Evolutionary conservation across 208 protist genomes (phyloP), one percentile per base, ranked within the genome.

Genomic region (Sergeia podlipaevii): DNA sequence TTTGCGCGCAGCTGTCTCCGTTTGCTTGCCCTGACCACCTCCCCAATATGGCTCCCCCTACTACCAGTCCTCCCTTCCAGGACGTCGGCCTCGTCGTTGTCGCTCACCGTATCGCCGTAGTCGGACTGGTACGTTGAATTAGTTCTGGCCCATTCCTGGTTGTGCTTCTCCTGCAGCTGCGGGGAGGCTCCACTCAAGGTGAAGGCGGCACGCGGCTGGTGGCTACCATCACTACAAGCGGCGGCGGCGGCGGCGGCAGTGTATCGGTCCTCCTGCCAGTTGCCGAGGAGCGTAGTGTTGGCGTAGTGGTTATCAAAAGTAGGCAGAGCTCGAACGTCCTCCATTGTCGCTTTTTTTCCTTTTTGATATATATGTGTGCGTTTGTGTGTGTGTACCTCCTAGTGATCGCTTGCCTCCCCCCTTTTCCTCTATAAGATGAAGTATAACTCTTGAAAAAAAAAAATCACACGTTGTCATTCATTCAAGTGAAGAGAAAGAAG

Each of bases 241-340:
- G 5, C 32, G n/a, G 4, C 34, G 13, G n/a, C 34, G 34, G 30
- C 34, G n/a, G 6, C 41, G 7, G 10, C 37, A 7, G 10, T 38
- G 23, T 57, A 58, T 8, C 79, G 68, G 27, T 77, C 68, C 32
- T 91, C 84, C 3, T 63, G 44, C 80, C 84, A 91, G 60, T 85
- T 86, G n/a, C 75, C 84, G 1, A 88, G 46, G 4, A 91, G 72
- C 8, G 80, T 85, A 3, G 42, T 50, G 44, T 77, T 83, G 57
- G 23, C 44, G 64, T 88, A 91, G 55, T 83, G 66, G 60, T 88
- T 88, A 61, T 76, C 77, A 58, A 80, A 73, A n/a, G 17, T 59
- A 1, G 59, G 64, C 1, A 73, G 53, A 32, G 18, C 27, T 30
- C 71, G 51, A 7, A 52, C 11, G 11, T 52, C 55, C 17, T 20